Base-by-base conservation (phyloP, 1,139 yeast genomes). In the Magnusiomyces tetraspermus region DNA sequence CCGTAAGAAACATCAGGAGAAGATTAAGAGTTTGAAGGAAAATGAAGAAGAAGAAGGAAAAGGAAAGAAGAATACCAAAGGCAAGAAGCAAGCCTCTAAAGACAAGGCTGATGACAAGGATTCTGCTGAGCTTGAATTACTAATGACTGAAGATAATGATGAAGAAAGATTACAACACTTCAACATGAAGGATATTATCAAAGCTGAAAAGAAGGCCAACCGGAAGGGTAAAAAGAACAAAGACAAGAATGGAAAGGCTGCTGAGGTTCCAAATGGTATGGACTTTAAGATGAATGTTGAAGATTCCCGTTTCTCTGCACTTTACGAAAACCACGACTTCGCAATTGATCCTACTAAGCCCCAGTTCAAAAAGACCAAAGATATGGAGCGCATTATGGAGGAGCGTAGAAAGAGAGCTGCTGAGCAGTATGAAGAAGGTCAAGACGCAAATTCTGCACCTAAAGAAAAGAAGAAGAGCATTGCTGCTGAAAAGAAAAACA, bases 301-400 rank as follows among this genome's bases (percentile, higher is more conserved):
- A 56, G 99, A 94, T 74, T 83, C 85, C 28, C 85, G 99, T 71
- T 94, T 94, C 74, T 76, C 77, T 46, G 96, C 88, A 61, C 76
- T 92, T 59, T 90, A 86, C 64, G 95, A 89, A 61, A 82, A 81
- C 59, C 96, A 87, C 59, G 95, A 85, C 55, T 94, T 82, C 70
- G 96, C 97, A 10, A 88, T 92, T 53, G 73, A 69, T 53, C 92
- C 96, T 22, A 83, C 95, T 19, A 82, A 78, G 61, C 85, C 95
- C 21, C 96, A 87, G 65, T 92, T 80, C 74, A 89, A 86, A 72
- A 81, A 84, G 71, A 89, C 97, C 0, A 73, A 80, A 41, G 88
- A 94, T 24, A 89, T 90, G 96, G 83, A 83, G 65, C 77, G 83
- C 67, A 79, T 92, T 51, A 71, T 89, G 69, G 76, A 79, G 50